These are phyloP conservation scores for Citrus medica DNA, from an alignment of 345 rosid genomes.

Conservation along the genomic window DNA sequence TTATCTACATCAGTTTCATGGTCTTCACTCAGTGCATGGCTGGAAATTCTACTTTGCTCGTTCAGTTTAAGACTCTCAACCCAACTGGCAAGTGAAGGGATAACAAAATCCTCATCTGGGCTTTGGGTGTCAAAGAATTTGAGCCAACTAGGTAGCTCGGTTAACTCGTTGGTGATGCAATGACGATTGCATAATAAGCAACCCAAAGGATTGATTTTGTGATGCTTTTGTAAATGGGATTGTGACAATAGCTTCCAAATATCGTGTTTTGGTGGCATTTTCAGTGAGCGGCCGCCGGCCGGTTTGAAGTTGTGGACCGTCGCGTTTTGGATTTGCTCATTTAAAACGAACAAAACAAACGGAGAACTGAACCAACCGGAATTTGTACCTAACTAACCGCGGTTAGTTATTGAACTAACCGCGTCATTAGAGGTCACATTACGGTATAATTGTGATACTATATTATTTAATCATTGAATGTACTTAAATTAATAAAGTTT, in stretches of 20 bases:
- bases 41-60: constrained; percentile 9
- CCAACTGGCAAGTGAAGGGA: constrained; percentile 74
- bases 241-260: neutral
- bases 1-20: constrained; percentile 38
- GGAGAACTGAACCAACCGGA: neutral
- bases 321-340: neutral
- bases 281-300: neutral
- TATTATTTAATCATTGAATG: too few species aligned
- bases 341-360: too few species aligned
- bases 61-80: constrained; percentile 31
- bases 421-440: too few species aligned
- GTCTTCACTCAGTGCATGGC: constrained; percentile 12
- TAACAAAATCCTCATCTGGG: constrained; percentile 60
- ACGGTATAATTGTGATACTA: too few species aligned
- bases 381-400: neutral
- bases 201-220: constrained; percentile 10
- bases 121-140: constrained; percentile 26
- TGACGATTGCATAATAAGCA: constrained; percentile 19
- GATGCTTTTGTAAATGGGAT: constrained; percentile 7
- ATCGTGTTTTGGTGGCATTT: constrained; percentile 21
- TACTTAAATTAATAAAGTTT: too few species aligned
- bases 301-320: neutral
- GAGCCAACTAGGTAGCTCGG: constrained; percentile 71
- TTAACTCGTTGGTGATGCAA: constrained; percentile 44
- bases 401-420: too few species aligned